phyloP scores from a whole-genome alignment of 306 rosid species.

The Prunus kanzakura region DNA sequence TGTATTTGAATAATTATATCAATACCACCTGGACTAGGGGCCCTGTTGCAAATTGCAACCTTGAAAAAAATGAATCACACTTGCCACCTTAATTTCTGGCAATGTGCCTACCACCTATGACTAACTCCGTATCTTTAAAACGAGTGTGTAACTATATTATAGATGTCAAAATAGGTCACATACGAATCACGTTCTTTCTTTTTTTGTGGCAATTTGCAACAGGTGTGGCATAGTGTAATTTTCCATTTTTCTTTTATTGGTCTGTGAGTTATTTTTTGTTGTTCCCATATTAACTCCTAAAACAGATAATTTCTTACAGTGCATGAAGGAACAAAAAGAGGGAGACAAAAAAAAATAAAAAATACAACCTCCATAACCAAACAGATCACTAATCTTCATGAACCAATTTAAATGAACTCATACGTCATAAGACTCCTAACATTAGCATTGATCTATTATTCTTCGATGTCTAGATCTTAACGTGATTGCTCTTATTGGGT shows the following conservation, averaged over 20 bases:
- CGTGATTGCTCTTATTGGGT: no score
- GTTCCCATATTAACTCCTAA: not conserved
- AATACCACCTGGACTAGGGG: not conserved
- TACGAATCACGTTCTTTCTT: not conserved
- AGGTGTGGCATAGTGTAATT: not conserved
- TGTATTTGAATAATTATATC: not conserved
- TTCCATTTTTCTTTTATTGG: not conserved
- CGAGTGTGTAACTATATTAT: not conserved
- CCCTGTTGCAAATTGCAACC: not conserved
- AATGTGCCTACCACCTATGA: not conserved
- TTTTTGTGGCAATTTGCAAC: not conserved
- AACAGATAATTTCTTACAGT: not conserved
- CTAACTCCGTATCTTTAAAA: not conserved
- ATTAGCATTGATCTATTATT: not conserved
- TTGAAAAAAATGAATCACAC: not conserved
- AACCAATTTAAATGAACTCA: not conserved
- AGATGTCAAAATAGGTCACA: not conserved
- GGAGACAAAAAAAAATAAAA: no score
- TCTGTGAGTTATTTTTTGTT: not conserved
- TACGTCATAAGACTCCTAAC: not conserved
- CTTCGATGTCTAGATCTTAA: no score
- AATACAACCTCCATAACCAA: no score
- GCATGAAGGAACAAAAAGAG: no score
- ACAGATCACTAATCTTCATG: not conserved
- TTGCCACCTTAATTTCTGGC: not conserved